Base-by-base conservation (phyloP, 2,329 filamentous ascomycete genomes). In the Didymella sp. region DNA sequence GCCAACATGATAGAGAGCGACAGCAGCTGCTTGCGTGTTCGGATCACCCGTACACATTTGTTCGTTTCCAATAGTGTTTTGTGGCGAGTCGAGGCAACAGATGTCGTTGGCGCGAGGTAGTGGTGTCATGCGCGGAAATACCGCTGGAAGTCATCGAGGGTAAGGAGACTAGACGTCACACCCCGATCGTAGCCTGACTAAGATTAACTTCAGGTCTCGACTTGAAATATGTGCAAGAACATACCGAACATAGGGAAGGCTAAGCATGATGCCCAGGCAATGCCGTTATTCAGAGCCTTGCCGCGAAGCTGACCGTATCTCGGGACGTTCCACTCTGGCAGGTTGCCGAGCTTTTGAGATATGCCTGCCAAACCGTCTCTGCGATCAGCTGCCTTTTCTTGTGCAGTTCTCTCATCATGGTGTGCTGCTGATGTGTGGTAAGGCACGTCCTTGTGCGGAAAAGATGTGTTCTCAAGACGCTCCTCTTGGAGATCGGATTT, bases 101-200 rank as follows among this genome's bases (percentile, higher is more conserved):
- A 65, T 30, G 2, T 49, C 43, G 27, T 65, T 63, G 17, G 58
- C 37, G 44, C 56, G 45, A 27, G 60, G 48, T 4, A 61, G 45
- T 6, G 60, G 51, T 21, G 62, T 63, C 62, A 64, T 64, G 15
- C 62, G 51, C 21, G 61, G 64, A 58, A 77, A 72, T 50, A 64
- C 54, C 28, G 61, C 64, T 12, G 84, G 66, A 89, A 89, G 25
- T 81, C 79, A 22, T 82, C 77, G 69, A 92, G 82, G 6, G 88
- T 90, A 51, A 92, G 78, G 60, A 93, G 86, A 21, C 68, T 62
- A 8, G 56, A 88, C 80, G 89, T 90, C 13, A 90, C 87, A 67
- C 89, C 88, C 52, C 77, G 63, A 68, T 91, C 88, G 85, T 83
- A 84, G 37, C 82, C 47, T 50, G 6, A 2, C 35, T 11, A 15